Base-by-base conservation (phyloP, 257 asterid species). In the Prunella vulgaris region DNA sequence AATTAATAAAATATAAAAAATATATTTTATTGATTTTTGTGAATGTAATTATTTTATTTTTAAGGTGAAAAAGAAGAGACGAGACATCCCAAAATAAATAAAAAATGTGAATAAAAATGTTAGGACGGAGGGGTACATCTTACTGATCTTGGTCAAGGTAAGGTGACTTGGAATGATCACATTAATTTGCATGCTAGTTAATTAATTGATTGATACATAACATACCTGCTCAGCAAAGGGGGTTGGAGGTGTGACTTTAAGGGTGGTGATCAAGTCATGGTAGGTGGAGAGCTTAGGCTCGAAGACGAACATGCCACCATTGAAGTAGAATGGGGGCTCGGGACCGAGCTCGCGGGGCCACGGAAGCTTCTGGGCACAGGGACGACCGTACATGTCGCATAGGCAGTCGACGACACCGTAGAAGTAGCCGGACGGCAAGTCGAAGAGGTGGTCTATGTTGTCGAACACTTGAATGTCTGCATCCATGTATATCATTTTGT, bases 191-290 rank as follows among this genome's bases (percentile, higher is more conserved):
- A n/a, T n/a, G n/a, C n/a, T 25, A 25, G 28, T 25, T 25, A 1
- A 30, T 30, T 35, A 35, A 35, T 40, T 13, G 3, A 42, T 14
- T 13, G 3, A 2, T 3, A 17, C 10, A 9, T 28, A 8, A 28
- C 0, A 7, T 83, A 83, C 89, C 89, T 87, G 95, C 82, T 87
- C 95, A 7, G 95, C 95, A 38, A 85, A 87, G 0, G 89, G 38
- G 5, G 95, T 85, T 3, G 84, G 81, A n/a, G 89, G 79, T 14
- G 83, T 82, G 60, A 74, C 21, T 1, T 71, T 58, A 68, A 87
- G 84, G 20, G 85, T 80, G 37, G 25, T 18, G 58, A 85, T 7
- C 10, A 87, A 84, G 5, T 77, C 70, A 48, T 75, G 49, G 17
- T 81, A 87, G 0, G 85, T 82, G 37, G 68, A 40, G 0, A 87